Percentiles rank a stretch among this genome's conserved stretches.
phyloP scores from a whole-genome alignment of 2,329 filamentous ascomycete genomes.

The Lecanicillium sp. region DNA sequence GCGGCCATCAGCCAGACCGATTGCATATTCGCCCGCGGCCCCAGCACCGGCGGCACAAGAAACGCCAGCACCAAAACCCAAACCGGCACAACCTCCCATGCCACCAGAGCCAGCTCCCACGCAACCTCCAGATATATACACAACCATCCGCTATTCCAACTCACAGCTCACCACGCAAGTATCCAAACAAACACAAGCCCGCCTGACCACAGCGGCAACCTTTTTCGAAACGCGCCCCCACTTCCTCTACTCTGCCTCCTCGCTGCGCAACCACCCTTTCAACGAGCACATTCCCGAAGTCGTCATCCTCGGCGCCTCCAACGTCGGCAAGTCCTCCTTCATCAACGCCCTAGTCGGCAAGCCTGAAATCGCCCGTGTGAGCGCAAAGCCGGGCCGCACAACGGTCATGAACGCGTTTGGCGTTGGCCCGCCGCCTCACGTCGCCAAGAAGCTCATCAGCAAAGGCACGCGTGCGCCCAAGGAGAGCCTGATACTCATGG shows the following conservation, averaged over 20 bases:
- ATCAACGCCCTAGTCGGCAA: slow-evolving; percentile 69
- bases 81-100: background rate
- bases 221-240: slow-evolving; percentile 24
- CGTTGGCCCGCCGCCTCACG: slow-evolving; percentile 34
- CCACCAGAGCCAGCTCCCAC: background rate
- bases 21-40: background rate
- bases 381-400: slow-evolving; percentile 44
- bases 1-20: background rate
- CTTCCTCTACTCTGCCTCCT: slow-evolving; percentile 43
- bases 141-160: slow-evolving; percentile 6
- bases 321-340: slow-evolving; percentile 83
- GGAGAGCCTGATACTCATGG: slow-evolving; percentile 41
- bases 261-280: slow-evolving; percentile 39
- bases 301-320: slow-evolving; percentile 77
- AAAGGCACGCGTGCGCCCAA: slow-evolving; percentile 32
- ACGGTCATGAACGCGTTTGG: slow-evolving; percentile 49
- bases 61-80: background rate
- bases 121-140: slow-evolving; percentile 1
- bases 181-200: slow-evolving; percentile 14
- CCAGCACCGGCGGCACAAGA: background rate
- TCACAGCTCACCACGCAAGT: slow-evolving; percentile 1
- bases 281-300: slow-evolving; percentile 53
- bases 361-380: slow-evolving; percentile 37
- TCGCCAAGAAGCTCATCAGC: slow-evolving; percentile 17
- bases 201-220: slow-evolving; percentile 18